Conservation (phyloP, 1,139 yeast genomes). For the Nakaseomyces glabratus region DNA sequence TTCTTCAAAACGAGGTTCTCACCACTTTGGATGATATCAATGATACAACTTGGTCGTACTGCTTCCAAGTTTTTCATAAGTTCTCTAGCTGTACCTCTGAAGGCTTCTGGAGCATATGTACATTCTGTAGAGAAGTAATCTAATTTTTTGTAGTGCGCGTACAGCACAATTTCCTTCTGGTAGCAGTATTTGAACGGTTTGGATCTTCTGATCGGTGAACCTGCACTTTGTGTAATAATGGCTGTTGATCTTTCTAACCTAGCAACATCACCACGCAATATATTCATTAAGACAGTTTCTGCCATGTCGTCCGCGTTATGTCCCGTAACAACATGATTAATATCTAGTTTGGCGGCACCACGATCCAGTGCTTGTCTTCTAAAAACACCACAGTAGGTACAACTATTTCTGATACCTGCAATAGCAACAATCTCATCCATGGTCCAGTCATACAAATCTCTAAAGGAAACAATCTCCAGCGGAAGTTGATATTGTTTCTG, state of each 20-base stretch:
- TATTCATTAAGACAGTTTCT: constrained; percentile 91
- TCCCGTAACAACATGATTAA: constrained; percentile 91
- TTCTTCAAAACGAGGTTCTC: constrained; percentile 68
- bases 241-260: constrained; percentile 85
- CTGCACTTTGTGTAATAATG: constrained; percentile 70
- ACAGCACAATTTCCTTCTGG: constrained; percentile 93
- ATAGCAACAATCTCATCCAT: constrained; percentile 97
- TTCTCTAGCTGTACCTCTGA: constrained; percentile 93
- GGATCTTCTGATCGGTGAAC: constrained; percentile 78
- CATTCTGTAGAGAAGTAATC: constrained; percentile 98
- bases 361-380: constrained; percentile 94
- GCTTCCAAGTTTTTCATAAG: constrained; percentile 83
- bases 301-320: constrained; percentile 99
- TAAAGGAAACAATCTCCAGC: constrained; percentile 79
- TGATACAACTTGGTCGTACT: constrained; percentile 83
- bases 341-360: constrained; percentile 85
- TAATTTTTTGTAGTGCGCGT: constrained; percentile 91
- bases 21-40: constrained; percentile 91
- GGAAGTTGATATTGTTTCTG: constrained; percentile 84
- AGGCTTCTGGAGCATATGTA: constrained; percentile 97
- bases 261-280: constrained; percentile 92
- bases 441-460: constrained; percentile 88
- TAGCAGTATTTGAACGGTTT: constrained; percentile 94
- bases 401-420: constrained; percentile 88
- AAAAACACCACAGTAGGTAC: constrained; percentile 97